A percentile compares a stretch with the other conserved stretches of the same genome.
Conservation (phyloP, 2,329 filamentous ascomycete genomes). For the Chaetomium sp. region DNA sequence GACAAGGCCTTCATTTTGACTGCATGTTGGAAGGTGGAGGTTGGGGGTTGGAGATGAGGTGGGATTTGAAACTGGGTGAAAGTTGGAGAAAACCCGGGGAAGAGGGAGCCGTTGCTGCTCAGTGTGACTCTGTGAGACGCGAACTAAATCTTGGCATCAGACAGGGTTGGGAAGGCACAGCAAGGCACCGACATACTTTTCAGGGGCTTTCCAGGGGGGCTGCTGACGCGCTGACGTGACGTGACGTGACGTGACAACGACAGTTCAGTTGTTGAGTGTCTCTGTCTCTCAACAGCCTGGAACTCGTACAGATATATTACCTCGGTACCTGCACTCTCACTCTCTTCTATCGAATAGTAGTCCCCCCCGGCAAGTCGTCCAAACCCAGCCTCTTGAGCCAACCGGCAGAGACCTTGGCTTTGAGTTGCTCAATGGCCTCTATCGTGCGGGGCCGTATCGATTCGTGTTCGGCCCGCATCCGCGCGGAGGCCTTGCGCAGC, state of each 20-base stretch:
- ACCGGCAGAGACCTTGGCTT: not conserved
- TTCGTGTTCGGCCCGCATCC: not conserved
- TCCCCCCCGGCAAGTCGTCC: not conserved
- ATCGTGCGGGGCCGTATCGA: not conserved
- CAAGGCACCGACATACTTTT: too few species aligned
- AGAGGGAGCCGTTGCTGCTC: not conserved
- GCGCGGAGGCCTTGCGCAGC: not conserved
- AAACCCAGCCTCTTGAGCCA: slow-evolving; percentile 1
- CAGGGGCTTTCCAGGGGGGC: not conserved
- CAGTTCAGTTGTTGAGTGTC: too few species aligned
- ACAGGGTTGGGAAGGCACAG: not conserved
- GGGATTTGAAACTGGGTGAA: not conserved
- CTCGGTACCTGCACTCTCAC: too few species aligned
- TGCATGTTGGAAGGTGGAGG: slow-evolving; percentile 8
- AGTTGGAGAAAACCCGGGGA: not conserved
- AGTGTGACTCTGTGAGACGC: not conserved
- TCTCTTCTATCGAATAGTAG: too few species aligned
- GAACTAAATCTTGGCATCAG: not conserved
- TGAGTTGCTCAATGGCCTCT: not conserved
- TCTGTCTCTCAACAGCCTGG: too few species aligned
- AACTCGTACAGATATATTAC: too few species aligned
- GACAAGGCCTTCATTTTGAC: slow-evolving; percentile 11
- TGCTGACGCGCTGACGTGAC: not conserved
- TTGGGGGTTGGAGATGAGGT: not conserved
- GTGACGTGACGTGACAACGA: too few species aligned